Evolutionary conservation across 1,284 basidiomycete genomes (phyloP), one percentile per base, ranked within the genome.

Genomic region (Boletus sp.): DNA sequence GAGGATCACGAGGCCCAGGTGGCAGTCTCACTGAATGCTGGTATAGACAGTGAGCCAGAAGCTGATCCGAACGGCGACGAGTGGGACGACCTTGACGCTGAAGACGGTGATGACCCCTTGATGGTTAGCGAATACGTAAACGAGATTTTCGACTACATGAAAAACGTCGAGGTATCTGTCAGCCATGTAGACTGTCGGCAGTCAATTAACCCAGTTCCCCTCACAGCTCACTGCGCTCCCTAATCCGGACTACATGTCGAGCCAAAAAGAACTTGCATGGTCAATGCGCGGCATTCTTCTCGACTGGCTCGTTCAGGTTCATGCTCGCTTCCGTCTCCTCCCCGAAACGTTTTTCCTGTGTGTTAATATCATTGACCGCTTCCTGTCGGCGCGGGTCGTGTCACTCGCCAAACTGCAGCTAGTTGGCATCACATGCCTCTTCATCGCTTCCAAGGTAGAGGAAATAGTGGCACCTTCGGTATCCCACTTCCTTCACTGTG

Each of bases 231-330:
- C 73, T 10, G 93, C 87, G 0, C 84, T 94, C 76, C 87, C 94
- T 1, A 88, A 91, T 60, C 82, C 91, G 0, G 80, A 87, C 57
- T 96, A 96, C 69, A 96, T 96, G 90, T 79, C 87, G 33, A 82
- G 77, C 57, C 94, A 97, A 69, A 88, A 85, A 60, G 91, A 94
- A 59, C 78, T 97, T 27, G 85, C 87, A 4, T 96, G 93, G 93
- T 84, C 84, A 49, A 94, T 95, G 91, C 91, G 94, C 19, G 89
- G 89, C 14, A 91, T 97, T 56, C 81, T 99, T 27, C 88, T 89
- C 53, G 95, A 99, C 75, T 98, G 95, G 96, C 78, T 99, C 51
- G 87, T 99, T 57, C 94, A 98, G 71, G 88, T 97, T 19, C 95
- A 99, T 68, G 78, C 84, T 57, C 91, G 93, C 59, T 97, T 98